phyloP scores from a whole-genome alignment of 768 basidiomycete genomes.

The Rhodotorula sphaerocarpa region DNA sequence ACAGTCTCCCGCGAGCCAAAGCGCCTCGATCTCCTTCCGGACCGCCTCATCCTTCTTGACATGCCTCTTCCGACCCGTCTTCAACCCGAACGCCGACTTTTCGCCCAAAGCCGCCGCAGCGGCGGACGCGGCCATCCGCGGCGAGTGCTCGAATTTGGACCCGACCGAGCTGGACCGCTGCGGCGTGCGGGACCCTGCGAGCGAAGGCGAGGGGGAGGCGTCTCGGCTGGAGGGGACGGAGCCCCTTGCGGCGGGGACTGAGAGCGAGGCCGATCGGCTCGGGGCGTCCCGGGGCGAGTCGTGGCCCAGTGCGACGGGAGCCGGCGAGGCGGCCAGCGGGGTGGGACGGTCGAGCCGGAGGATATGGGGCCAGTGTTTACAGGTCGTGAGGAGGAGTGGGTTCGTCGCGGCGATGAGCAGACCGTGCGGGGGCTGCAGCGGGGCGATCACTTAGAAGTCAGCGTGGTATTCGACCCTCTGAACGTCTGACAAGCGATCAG shows the following conservation, averaged over 20 bases:
- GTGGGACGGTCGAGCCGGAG: constrained; percentile 54
- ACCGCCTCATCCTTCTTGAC: constrained; percentile 33
- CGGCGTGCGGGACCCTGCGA: neutral
- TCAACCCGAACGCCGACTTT: constrained; percentile 31
- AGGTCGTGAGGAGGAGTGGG: constrained; percentile 70
- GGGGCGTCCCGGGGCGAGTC: neutral
- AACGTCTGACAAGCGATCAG: neutral
- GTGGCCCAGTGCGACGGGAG: neutral
- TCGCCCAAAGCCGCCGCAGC: neutral
- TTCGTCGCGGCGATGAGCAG: constrained; percentile 78
- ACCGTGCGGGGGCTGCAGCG: constrained; percentile 48
- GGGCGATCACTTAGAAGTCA: neutral
- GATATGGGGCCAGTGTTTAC: constrained; percentile 73
- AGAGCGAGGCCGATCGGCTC: neutral
- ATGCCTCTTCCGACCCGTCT: constrained; percentile 32
- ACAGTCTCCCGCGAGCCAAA: constrained; percentile 31
- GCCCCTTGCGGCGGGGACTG: too few relatives aligned
- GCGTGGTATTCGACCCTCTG: too few relatives aligned
- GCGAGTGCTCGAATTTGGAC: neutral
- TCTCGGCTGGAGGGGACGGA: neutral
- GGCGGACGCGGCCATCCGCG: neutral
- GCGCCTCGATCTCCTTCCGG: constrained; percentile 13
- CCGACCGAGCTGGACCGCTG: neutral
- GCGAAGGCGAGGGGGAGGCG: neutral
- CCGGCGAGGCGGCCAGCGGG: neutral